Percentiles rank a stretch among this genome's conserved stretches.
These are phyloP conservation scores for Herpotrichia juniperi DNA, from an alignment of 2,329 filamentous ascomycete genomes.

Conservation along the genomic window DNA sequence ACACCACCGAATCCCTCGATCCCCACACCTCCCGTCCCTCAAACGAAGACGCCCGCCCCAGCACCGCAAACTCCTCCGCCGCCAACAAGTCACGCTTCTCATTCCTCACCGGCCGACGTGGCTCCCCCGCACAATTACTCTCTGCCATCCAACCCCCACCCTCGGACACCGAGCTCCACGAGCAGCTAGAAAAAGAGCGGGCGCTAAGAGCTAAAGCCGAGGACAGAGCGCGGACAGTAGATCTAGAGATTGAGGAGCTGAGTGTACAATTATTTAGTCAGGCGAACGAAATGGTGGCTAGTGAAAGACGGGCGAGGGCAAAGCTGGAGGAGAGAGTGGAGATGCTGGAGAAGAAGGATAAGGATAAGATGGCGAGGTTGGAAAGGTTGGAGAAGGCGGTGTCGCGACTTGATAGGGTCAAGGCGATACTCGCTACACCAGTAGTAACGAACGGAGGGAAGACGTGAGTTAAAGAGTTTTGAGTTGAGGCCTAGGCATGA, in stretches of 20 bases:
- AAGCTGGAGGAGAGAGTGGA: slow-evolving; percentile 73
- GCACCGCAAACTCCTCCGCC: slow-evolving; percentile 32
- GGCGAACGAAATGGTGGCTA: slow-evolving; percentile 86
- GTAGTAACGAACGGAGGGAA: background rate
- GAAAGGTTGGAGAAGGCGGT: slow-evolving; percentile 75
- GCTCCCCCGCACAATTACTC: slow-evolving; percentile 40
- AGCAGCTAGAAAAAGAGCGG: slow-evolving; percentile 70
- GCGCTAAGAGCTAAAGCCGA: slow-evolving; percentile 72
- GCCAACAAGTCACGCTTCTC: slow-evolving; percentile 49
- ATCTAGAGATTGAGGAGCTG: slow-evolving; percentile 78
- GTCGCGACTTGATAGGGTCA: slow-evolving; percentile 72
- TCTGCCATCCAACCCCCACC: slow-evolving; percentile 27
- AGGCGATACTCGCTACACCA: slow-evolving; percentile 59
- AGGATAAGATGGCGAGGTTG: slow-evolving; percentile 70
- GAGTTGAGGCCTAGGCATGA: background rate
- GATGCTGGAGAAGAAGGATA: slow-evolving; percentile 71
- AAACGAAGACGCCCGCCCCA: slow-evolving; percentile 34
- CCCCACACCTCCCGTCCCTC: slow-evolving; percentile 23
- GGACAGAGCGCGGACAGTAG: slow-evolving; percentile 68
- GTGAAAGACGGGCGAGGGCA: slow-evolving; percentile 73
- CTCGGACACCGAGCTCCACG: slow-evolving; percentile 59
- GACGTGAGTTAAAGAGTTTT: background rate
- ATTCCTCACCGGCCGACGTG: slow-evolving; percentile 49
- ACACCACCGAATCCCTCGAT: slow-evolving; percentile 26
- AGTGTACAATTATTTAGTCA: slow-evolving; percentile 78